Base-by-base conservation (phyloP, 805 yeast species). In the Teunomyces stri region DNA sequence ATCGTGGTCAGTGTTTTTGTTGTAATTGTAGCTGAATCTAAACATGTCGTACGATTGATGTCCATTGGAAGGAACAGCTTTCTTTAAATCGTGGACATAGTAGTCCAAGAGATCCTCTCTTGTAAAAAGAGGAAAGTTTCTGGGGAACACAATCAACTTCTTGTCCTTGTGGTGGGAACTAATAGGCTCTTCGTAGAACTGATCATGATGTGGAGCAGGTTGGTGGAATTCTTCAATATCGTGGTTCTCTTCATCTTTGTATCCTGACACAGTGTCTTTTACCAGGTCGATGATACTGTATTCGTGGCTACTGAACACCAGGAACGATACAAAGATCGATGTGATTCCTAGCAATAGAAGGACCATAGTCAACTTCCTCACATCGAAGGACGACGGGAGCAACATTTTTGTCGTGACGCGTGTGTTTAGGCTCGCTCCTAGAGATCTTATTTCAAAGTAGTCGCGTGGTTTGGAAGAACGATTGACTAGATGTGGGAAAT, bases 121-220 rank as follows among this genome's bases (percentile, higher is more conserved):
- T 21, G 11, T 16, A 18, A 15, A 20, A 28, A 44, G 9, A 7
- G 6, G 30, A 30, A 44, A 44, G 30, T 18, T 28, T 7, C 42
- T 28, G 1, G 46, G 46, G 13, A 27, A 44, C 1, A 44, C 21
- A 22, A 44, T 37, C 42, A 44, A 16, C 20, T 44, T 36, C 29
- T 37, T 36, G 31, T 38, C 13, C 31, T 37, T 44, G 40, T 43
- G 41, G 12, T 34, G 35, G 16, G 27, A 12, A 6, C 45, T 35
- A 3, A 43, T 27, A 10, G 33, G 39, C 18, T 25, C 34, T 11
- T 37, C 40, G 18, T 37, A 37, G 28, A 37, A 37, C 11, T 10
- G 29, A 12, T 37, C 40, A 10, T n/a, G 18, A 12, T 20, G 13
- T 10, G 28, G 28, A 12, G 28, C 16, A n/a, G 29, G 28, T n/a